Conservation (phyloP, 2,329 filamentous ascomycete species). For the Elsinoe fawcettii region DNA sequence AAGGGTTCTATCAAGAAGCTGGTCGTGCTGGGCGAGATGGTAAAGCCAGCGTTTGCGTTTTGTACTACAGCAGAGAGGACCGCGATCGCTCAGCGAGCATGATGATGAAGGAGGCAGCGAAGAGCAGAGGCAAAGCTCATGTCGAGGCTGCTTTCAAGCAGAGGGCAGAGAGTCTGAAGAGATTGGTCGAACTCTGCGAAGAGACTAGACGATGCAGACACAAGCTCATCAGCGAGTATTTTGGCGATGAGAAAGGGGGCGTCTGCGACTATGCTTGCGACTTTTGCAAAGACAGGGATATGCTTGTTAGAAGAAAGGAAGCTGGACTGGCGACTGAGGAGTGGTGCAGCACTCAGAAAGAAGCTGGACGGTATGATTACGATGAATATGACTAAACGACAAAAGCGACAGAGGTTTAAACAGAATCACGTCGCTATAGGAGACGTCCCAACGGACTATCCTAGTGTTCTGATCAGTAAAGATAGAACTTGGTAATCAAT, state of each 20-base stretch:
- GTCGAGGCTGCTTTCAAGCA: conserved; percentile 34
- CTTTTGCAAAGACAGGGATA: conserved; percentile 39
- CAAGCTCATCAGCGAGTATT: conserved; percentile 65
- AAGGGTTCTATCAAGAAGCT: conserved; percentile 93
- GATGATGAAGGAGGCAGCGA: conserved; percentile 38
- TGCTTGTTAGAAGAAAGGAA: conserved; percentile 38
- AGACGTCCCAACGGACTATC: too few relatives aligned
- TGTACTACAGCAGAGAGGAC: conserved; percentile 88
- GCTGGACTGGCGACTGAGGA: conserved; percentile 40
- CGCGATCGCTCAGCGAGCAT: conserved; percentile 61
- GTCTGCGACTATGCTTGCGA: conserved; percentile 43
- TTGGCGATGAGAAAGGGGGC: conserved; percentile 51
- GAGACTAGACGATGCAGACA: conserved; percentile 66
- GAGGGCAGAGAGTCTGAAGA: conserved; percentile 38
- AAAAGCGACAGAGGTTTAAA: neutral
- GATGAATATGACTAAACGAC: conserved; percentile 26
- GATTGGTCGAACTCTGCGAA: conserved; percentile 76
- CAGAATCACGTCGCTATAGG: neutral
- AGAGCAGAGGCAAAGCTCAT: conserved; percentile 30
- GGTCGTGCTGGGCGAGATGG: conserved; percentile 85
- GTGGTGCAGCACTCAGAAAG: conserved; percentile 42
- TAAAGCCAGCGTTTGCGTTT: conserved; percentile 74
- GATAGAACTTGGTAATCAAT: too few relatives aligned
- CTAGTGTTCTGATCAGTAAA: too few relatives aligned
- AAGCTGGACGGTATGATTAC: conserved; percentile 35